These are phyloP conservation scores for Coniochaeta sp. DNA, from an alignment of 2,329 filamentous ascomycete species.

Conservation along the genomic window DNA sequence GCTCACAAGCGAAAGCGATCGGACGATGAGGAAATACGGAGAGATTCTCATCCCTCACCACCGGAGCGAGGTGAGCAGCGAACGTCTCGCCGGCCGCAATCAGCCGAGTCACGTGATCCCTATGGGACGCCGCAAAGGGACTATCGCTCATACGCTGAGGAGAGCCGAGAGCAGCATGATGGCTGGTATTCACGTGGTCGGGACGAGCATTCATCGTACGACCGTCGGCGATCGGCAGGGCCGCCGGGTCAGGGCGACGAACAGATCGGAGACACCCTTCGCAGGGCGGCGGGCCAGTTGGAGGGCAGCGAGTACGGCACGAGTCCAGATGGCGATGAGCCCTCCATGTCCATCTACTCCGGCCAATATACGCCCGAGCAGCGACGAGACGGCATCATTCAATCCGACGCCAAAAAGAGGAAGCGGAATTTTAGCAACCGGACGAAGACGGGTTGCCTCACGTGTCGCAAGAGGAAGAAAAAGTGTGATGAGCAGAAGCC, in stretches of 20 bases:
- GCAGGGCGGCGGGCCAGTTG: conserved; percentile 35
- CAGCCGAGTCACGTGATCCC: conserved; percentile 26
- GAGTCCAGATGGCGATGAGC: conserved; percentile 49
- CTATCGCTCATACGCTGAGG: conserved; percentile 36
- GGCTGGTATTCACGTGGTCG: conserved; percentile 42
- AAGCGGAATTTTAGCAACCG: conserved; percentile 87
- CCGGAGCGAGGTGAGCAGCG: conserved; percentile 9
- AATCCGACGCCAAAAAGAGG: conserved; percentile 59
- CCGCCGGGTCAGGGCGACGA: conserved; percentile 42
- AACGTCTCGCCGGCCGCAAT: conserved; percentile 8
- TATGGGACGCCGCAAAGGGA: conserved; percentile 37
- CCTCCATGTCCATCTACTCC: conserved; percentile 31
- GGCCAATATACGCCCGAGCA: conserved; percentile 39
- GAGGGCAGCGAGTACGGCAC: conserved; percentile 43
- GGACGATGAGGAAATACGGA: conserved; percentile 45
- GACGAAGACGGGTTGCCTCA: conserved; percentile 93
- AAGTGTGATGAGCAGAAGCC: conserved; percentile 95
- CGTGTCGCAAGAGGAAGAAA: conserved; percentile 88
- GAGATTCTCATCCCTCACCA: conserved; percentile 13
- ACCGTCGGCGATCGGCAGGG: conserved; percentile 36
- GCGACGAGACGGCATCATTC: conserved; percentile 40
- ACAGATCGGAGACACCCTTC: conserved; percentile 35
- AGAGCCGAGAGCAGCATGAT: conserved; percentile 37
- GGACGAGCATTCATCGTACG: conserved; percentile 40
- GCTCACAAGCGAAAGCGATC: conserved; percentile 66